A percentile compares a stretch with the other conserved stretches of the same genome.
phyloP scores from a whole-genome alignment of 108 stramenopile species.

The Cyclotella atomus region DNA sequence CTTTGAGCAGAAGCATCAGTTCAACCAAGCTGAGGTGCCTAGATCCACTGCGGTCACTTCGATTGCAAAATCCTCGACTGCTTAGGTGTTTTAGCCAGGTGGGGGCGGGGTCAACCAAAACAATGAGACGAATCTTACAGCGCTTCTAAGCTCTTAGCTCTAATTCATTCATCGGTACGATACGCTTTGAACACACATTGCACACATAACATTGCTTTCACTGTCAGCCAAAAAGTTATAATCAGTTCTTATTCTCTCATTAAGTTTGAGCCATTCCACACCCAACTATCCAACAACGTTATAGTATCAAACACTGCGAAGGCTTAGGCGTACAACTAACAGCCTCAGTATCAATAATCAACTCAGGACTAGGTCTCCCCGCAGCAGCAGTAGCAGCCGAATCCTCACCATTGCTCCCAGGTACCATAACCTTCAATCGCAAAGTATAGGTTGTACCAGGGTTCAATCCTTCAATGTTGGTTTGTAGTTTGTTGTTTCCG shows the following conservation, averaged over 20 bases:
- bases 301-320: slow-evolving; percentile 46
- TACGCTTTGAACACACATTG: too few relatives aligned
- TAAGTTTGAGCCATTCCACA: too few relatives aligned
- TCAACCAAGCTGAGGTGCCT: slow-evolving; percentile 27
- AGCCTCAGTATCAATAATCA: slow-evolving; percentile 57
- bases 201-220: too few relatives aligned
- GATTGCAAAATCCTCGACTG: neutral
- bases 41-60: neutral
- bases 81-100: too few relatives aligned
- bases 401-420: slow-evolving; percentile 22
- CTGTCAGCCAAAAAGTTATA: too few relatives aligned
- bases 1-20: slow-evolving; percentile 39
- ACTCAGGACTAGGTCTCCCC: slow-evolving; percentile 51
- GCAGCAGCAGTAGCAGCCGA: too few relatives aligned
- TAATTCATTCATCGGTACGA: too few relatives aligned
- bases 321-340: slow-evolving; percentile 52
- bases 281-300: too few relatives aligned
- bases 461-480: slow-evolving; percentile 49
- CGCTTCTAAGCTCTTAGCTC: too few relatives aligned
- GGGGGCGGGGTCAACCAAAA: too few relatives aligned
- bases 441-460: slow-evolving; percentile 50
- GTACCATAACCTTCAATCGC: slow-evolving; percentile 31
- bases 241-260: too few relatives aligned
- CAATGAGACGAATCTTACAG: too few relatives aligned
- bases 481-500: slow-evolving; percentile 46